Conservation (phyloP, 1,284 basidiomycete species). For the Fistulina hepatica region DNA sequence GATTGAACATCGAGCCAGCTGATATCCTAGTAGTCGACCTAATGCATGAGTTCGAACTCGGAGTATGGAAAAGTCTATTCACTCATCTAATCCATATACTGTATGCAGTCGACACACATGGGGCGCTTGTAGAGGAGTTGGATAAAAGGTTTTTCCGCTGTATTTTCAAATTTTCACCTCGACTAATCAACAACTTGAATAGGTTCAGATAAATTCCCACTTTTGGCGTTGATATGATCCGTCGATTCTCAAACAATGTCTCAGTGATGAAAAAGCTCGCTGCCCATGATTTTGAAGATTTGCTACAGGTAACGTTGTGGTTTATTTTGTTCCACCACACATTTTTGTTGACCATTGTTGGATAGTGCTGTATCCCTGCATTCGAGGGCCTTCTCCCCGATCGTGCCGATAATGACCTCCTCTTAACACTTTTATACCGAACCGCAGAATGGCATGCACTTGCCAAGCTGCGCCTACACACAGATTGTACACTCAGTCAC, state of each 20-base stretch:
- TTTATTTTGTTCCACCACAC: no score
- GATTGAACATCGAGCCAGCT: slow-evolving; percentile 12
- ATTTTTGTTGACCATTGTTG: slow-evolving; percentile 12
- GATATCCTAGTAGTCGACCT: slow-evolving; percentile 19
- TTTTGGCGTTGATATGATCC: slow-evolving; percentile 11
- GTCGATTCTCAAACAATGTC: slow-evolving; percentile 8
- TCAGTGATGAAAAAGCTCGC: slow-evolving; percentile 14
- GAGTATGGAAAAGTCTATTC: slow-evolving; percentile 22
- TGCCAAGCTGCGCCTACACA: slow-evolving; percentile 26
- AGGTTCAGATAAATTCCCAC: slow-evolving; percentile 10
- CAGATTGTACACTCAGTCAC: slow-evolving; percentile 15
- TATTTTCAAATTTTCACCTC: slow-evolving; percentile 2
- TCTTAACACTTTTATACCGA: slow-evolving; percentile 17
- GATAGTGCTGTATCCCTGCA: slow-evolving; percentile 24
- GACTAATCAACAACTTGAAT: not conserved
- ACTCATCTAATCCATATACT: slow-evolving; percentile 21
- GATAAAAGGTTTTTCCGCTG: slow-evolving; percentile 11
- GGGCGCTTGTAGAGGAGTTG: slow-evolving; percentile 9
- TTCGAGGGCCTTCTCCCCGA: slow-evolving; percentile 26
- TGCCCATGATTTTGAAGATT: slow-evolving; percentile 10
- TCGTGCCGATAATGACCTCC: slow-evolving; percentile 15
- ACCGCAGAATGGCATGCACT: slow-evolving; percentile 23
- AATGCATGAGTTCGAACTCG: slow-evolving; percentile 22
- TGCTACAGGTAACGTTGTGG: slow-evolving; percentile 10
- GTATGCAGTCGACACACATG: slow-evolving; percentile 7